phyloP scores from a whole-genome alignment of 148 eudicot genomes.

The Cornus controversa region DNA sequence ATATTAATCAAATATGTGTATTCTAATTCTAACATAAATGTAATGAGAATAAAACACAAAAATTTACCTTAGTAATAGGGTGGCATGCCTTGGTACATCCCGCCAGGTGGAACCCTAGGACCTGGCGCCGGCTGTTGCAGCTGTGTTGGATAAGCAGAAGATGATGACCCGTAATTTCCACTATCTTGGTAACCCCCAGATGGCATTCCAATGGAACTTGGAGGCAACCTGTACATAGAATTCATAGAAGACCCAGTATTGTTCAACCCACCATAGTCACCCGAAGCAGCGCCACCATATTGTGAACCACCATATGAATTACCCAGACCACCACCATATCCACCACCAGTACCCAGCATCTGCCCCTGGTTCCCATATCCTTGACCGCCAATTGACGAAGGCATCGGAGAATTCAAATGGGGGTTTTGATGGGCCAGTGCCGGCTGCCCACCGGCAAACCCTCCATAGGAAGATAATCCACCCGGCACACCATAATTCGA shows the following conservation, averaged over 20 bases:
- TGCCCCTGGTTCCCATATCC: conserved; percentile 44
- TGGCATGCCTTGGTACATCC: conserved; percentile 77
- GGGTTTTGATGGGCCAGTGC: conserved; percentile 26
- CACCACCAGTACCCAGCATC: conserved; percentile 33
- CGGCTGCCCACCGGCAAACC: conserved; percentile 31
- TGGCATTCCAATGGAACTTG: conserved; percentile 45
- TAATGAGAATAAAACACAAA: background rate
- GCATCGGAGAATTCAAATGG: conserved; percentile 12
- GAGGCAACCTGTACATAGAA: conserved; percentile 56
- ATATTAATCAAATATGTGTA: background rate
- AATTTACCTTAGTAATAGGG: conserved; percentile 80
- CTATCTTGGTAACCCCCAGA: conserved; percentile 57
- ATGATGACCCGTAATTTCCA: conserved; percentile 50
- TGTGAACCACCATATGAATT: conserved; percentile 49
- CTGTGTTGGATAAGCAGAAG: conserved; percentile 46
- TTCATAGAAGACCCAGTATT: conserved; percentile 10
- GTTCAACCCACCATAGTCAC: conserved; percentile 41
- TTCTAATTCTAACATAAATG: background rate
- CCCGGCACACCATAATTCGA: conserved; percentile 37
- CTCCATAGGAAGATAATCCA: conserved; percentile 25
- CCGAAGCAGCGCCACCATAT: conserved; percentile 42
- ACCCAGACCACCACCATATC: conserved; percentile 33
- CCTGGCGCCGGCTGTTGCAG: conserved; percentile 49
- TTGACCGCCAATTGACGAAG: conserved; percentile 16
- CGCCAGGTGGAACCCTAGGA: conserved; percentile 73